These are phyloP conservation scores for Penicillium flavigenum DNA, from an alignment of 495 filamentous ascomycete species.

Conservation along the genomic window DNA sequence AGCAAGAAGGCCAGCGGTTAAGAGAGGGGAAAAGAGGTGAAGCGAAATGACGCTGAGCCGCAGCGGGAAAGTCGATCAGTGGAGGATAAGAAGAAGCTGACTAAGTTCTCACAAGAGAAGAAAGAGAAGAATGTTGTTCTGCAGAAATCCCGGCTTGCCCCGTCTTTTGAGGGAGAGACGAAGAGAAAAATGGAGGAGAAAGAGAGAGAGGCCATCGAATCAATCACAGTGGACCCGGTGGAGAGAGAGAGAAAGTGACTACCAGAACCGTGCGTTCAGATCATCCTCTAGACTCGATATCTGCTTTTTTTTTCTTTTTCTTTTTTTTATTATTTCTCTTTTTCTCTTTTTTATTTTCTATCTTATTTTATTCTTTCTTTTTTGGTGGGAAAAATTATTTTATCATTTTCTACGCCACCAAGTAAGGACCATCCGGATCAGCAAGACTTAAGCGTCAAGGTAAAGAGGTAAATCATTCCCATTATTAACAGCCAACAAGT, in stretches of 20 bases:
- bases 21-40: slow-evolving; percentile 16
- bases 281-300: slow-evolving; percentile 13
- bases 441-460: slow-evolving; percentile 5
- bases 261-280: slow-evolving; percentile 13
- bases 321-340: neutral
- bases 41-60: slow-evolving; percentile 28
- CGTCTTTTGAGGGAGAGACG: slow-evolving; percentile 22
- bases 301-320: neutral
- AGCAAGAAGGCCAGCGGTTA: neutral
- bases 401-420: slow-evolving; percentile 23
- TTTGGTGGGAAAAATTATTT: neutral
- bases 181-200: slow-evolving; percentile 5
- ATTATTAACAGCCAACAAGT: neutral
- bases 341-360: neutral
- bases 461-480: slow-evolving; percentile 3
- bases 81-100: slow-evolving; percentile 22
- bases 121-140: slow-evolving; percentile 29
- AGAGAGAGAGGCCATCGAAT: slow-evolving; percentile 21
- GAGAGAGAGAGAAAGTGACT: slow-evolving; percentile 8
- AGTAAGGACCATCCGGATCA: slow-evolving; percentile 25
- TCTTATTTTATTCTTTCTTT: neutral
- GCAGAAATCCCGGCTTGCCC: slow-evolving; percentile 34
- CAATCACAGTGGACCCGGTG: slow-evolving; percentile 19
- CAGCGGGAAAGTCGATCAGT: slow-evolving; percentile 27
- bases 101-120: slow-evolving; percentile 20